Conservation (phyloP, 2,329 filamentous ascomycete genomes). For the Colletotrichum chlorophyti region DNA sequence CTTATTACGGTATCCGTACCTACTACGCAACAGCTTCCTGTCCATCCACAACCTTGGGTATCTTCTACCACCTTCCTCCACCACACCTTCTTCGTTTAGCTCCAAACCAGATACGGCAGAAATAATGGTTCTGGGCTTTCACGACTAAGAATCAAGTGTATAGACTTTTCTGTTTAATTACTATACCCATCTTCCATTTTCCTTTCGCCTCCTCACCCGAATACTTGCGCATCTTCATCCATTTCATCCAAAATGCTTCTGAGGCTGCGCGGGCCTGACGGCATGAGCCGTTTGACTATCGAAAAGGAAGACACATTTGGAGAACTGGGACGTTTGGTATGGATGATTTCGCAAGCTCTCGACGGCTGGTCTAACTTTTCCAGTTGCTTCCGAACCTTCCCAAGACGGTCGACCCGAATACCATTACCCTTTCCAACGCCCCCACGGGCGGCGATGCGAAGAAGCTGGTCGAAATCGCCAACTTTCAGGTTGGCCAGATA, state of each 20-base stretch:
- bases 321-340: conserved; percentile 62
- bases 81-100: not conserved
- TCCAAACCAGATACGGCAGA: not conserved
- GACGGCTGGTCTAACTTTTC: conserved; percentile 27
- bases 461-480: conserved; percentile 62
- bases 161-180: conserved; percentile 9
- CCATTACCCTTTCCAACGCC: conserved; percentile 67
- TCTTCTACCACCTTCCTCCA: conserved; percentile 1
- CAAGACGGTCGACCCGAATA: conserved; percentile 64
- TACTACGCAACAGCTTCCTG: conserved; percentile 17
- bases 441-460: conserved; percentile 66
- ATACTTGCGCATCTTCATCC: not conserved
- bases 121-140: conserved; percentile 4
- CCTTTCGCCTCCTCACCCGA: not conserved
- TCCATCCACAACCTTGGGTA: conserved; percentile 3
- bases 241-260: conserved; percentile 70
- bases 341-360: conserved; percentile 3
- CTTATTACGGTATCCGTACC: not conserved
- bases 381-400: conserved; percentile 67
- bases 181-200: not conserved
- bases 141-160: not conserved
- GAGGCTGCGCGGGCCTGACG: conserved; percentile 88
- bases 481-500: conserved; percentile 63
- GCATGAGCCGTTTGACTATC: conserved; percentile 85
- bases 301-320: conserved; percentile 77